Conservation (phyloP, 352 stramenopile genomes). For the Phytophthora macrochlamydospora region DNA sequence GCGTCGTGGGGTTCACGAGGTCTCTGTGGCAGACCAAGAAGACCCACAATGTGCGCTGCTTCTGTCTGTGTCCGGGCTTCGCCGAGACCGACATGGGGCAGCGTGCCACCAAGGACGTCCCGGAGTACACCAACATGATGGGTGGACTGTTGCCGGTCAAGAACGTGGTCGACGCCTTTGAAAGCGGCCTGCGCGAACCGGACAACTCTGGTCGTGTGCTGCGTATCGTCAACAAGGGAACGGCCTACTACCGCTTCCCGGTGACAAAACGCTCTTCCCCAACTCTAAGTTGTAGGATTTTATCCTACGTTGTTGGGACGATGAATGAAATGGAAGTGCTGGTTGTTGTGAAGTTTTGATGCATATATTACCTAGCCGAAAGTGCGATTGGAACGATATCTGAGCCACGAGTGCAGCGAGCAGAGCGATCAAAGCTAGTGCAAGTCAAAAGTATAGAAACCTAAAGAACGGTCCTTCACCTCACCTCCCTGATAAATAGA, state of each 20-base stretch:
- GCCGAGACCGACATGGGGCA: conserved; percentile 72
- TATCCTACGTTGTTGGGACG: neutral
- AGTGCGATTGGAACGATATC: conserved; percentile 19
- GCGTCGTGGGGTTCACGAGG: conserved; percentile 75
- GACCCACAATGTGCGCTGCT: conserved; percentile 71
- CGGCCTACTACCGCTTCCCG: conserved; percentile 68
- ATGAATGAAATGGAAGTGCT: conserved; percentile 20
- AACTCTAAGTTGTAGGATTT: conserved; percentile 60
- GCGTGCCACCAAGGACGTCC: conserved; percentile 37
- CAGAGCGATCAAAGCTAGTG: conserved; percentile 15
- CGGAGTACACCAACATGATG: conserved; percentile 59
- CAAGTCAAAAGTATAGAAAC: conserved; percentile 39
- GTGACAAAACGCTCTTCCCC: conserved; percentile 75
- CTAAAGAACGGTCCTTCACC: conserved; percentile 19
- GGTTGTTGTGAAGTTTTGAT: conserved; percentile 9
- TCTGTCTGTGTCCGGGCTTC: conserved; percentile 73
- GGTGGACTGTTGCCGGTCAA: conserved; percentile 55
- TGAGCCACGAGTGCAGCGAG: too few species aligned
- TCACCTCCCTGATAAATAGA: conserved; percentile 38
- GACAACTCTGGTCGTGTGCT: conserved; percentile 66
- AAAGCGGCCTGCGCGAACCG: conserved; percentile 46
- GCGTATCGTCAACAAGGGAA: conserved; percentile 54
- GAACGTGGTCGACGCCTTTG: conserved; percentile 62
- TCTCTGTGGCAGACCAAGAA: conserved; percentile 68
- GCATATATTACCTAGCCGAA: conserved; percentile 32